These are phyloP conservation scores for Brassica hybrid DNA, from an alignment of 441 rosid species.

Conservation along the genomic window DNA sequence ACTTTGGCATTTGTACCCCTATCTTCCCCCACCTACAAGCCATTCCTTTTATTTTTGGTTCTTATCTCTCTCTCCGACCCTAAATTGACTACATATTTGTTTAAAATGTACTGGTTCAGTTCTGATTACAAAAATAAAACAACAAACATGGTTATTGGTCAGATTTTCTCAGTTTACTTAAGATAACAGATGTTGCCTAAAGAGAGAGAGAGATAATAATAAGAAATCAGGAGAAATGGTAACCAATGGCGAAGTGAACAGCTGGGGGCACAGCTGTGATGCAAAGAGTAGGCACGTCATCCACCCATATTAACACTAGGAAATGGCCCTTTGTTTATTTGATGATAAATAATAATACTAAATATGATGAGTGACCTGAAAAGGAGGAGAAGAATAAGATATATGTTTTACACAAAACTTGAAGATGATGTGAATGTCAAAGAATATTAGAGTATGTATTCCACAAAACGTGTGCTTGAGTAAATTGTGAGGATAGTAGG, in stretches of 20 bases:
- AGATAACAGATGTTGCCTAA: background rate
- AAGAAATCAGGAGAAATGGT: background rate
- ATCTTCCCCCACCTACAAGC: too few species aligned
- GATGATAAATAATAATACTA: background rate
- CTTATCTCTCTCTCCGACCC: background rate
- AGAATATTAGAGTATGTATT: too few species aligned
- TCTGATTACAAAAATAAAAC: too few species aligned
- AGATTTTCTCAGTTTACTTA: background rate
- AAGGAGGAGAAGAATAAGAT: background rate
- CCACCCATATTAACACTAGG: background rate
- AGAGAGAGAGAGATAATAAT: background rate
- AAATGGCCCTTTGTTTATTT: background rate
- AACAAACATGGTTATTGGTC: too few species aligned
- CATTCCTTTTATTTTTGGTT: background rate
- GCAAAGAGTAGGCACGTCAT: conserved; percentile 50
- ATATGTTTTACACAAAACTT: too few species aligned
- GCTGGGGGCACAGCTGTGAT: conserved; percentile 25
- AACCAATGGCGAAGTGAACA: background rate
- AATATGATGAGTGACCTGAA: background rate
- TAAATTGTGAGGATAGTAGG: background rate
- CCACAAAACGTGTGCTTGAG: too few species aligned
- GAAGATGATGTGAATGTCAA: too few species aligned
- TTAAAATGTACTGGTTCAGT: background rate
- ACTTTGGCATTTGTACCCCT: too few species aligned
- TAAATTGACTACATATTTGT: background rate